A percentile compares a stretch with the other conserved stretches of the same genome.
These are phyloP conservation scores for Selenicereus undatus DNA, from an alignment of 148 eudicot genomes.

Conservation along the genomic window DNA sequence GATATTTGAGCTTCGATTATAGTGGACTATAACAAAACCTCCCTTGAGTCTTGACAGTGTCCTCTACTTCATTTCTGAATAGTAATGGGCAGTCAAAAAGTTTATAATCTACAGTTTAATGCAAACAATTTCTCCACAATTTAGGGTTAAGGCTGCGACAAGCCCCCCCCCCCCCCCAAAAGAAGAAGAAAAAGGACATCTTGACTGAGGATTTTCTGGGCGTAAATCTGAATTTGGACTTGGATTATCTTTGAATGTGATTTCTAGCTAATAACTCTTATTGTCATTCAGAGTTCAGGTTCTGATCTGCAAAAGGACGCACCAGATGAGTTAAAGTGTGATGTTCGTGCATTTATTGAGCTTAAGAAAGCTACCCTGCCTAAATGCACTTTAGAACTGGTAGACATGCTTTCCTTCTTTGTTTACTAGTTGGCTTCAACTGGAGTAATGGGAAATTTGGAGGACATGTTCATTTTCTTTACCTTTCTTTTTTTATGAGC, in stretches of 20 bases:
- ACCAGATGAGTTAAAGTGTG: conserved; percentile 32
- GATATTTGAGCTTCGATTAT: background rate
- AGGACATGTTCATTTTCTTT: background rate
- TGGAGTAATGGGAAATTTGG: background rate
- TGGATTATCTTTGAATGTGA: background rate
- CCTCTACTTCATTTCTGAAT: background rate
- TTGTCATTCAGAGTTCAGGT: conserved; percentile 33
- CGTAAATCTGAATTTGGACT: background rate
- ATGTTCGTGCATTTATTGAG: conserved; percentile 40
- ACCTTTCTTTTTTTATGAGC: conserved; percentile 13
- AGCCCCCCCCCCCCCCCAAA: no score
- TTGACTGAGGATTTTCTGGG: no score
- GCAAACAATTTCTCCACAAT: background rate
- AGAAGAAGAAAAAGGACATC: no score
- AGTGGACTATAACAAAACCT: background rate
- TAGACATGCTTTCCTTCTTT: conserved; percentile 15
- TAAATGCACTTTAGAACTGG: conserved; percentile 49
- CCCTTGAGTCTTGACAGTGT: background rate
- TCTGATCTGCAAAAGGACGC: conserved; percentile 23
- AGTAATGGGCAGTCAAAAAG: background rate
- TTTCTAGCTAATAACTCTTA: conserved; percentile 1
- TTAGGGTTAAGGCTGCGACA: background rate
- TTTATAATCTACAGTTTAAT: no score
- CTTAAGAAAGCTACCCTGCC: conserved; percentile 48
- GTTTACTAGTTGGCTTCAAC: background rate